A percentile compares a stretch with the other conserved stretches of the same genome.
Evolutionary conservation across 768 basidiomycete species (phyloP).

Genomic region (Xerocomus brunneocitrinus): DNA sequence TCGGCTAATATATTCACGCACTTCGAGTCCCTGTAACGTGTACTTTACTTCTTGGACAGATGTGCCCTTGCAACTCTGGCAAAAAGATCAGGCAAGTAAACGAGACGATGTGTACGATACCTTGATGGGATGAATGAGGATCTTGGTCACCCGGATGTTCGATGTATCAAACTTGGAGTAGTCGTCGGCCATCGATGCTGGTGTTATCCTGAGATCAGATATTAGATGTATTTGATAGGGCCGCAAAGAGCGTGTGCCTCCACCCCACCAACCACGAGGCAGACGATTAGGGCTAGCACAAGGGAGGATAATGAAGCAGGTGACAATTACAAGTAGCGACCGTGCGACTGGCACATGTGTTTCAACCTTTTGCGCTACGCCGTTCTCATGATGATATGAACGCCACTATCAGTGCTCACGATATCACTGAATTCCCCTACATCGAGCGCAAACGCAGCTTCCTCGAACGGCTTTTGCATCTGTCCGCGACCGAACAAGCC

Average conservation of each 20-base stretch:
- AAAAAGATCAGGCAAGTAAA: background rate
- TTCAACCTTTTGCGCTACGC: slow-evolving; percentile 36
- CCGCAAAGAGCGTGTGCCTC: background rate
- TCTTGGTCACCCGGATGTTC: slow-evolving; percentile 45
- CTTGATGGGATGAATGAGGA: slow-evolving; percentile 69
- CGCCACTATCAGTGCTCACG: slow-evolving; percentile 89
- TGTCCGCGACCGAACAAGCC: slow-evolving; percentile 79
- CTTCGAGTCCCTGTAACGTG: slow-evolving; percentile 63
- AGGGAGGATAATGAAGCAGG: too few species aligned
- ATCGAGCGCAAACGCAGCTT: slow-evolving; percentile 68
- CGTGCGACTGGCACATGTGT: background rate
- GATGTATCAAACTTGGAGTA: slow-evolving; percentile 28
- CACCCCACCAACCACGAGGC: background rate
- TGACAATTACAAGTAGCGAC: background rate
- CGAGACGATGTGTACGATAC: slow-evolving; percentile 18
- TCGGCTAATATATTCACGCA: slow-evolving; percentile 24
- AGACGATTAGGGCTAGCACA: too few species aligned
- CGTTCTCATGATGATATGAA: slow-evolving; percentile 89
- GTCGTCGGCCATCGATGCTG: slow-evolving; percentile 2
- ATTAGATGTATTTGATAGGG: background rate
- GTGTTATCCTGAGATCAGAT: slow-evolving; percentile 8
- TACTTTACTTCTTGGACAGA: slow-evolving; percentile 54
- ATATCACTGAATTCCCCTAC: slow-evolving; percentile 77
- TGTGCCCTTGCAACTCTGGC: slow-evolving; percentile 69
- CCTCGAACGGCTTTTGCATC: slow-evolving; percentile 99